These are phyloP conservation scores for Dipteronia dyeriana DNA, from an alignment of 345 rosid genomes.

Conservation along the genomic window DNA sequence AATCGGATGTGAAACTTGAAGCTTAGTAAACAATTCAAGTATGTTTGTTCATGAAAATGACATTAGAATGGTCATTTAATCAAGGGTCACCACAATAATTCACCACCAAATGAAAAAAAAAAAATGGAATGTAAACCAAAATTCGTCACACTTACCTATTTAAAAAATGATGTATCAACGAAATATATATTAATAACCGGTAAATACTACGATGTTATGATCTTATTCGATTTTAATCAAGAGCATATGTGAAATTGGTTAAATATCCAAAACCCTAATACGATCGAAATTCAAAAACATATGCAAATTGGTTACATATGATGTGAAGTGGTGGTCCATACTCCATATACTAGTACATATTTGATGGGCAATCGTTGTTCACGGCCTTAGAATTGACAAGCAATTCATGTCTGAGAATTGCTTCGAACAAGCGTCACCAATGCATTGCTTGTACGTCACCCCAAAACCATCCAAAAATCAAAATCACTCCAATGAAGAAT, in stretches of 20 bases:
- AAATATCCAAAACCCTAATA: neutral
- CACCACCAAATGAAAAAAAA: neutral
- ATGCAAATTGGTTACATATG: too few species aligned
- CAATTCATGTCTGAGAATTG: neutral
- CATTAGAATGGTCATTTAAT: neutral
- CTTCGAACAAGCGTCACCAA: slow-evolving; percentile 7
- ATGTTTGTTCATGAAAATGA: neutral
- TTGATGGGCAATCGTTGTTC: neutral
- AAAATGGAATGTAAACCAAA: too few species aligned
- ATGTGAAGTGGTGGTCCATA: neutral
- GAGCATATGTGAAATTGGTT: too few species aligned
- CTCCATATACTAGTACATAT: neutral
- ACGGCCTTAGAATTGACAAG: neutral
- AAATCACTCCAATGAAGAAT: neutral
- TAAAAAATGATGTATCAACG: too few species aligned
- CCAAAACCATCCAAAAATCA: neutral
- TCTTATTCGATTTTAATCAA: too few species aligned
- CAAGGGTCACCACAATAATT: neutral
- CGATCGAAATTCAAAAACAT: neutral
- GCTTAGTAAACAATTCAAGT: neutral
- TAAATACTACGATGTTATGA: neutral
- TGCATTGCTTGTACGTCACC: slow-evolving; percentile 7
- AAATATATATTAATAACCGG: neutral
- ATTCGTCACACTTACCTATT: too few species aligned
- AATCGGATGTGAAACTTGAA: neutral